A percentile compares a stretch with the other conserved stretches of the same genome.
Evolutionary conservation across 2,329 filamentous ascomycete genomes (phyloP).

Genomic region (Helotiales sp.): DNA sequence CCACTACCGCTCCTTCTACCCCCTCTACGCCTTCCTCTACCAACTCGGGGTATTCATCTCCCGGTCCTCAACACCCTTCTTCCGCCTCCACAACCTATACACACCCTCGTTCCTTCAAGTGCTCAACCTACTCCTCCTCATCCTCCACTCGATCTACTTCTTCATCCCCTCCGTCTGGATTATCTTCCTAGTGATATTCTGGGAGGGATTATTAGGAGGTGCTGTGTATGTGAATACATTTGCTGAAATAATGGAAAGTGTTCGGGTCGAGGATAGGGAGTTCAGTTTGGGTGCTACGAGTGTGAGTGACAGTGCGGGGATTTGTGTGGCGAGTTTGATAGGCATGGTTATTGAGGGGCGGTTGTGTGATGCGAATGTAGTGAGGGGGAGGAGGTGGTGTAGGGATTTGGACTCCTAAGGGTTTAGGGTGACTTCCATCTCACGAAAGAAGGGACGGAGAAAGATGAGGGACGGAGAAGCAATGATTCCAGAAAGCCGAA

Average conservation of each 20-base stretch:
- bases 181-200: constrained; percentile 86
- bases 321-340: constrained; percentile 84
- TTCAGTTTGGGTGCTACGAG: constrained; percentile 90
- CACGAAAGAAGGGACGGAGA: too few species aligned
- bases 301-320: constrained; percentile 89
- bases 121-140: constrained; percentile 75
- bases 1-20: constrained; percentile 87
- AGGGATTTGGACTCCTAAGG: constrained; percentile 42
- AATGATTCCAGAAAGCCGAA: too few species aligned
- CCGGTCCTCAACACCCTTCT: constrained; percentile 85
- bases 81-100: constrained; percentile 82
- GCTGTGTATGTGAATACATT: constrained; percentile 96
- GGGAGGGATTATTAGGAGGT: constrained; percentile 91
- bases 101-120: constrained; percentile 82
- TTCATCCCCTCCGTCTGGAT: constrained; percentile 87
- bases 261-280: constrained; percentile 79
- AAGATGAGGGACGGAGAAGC: too few species aligned
- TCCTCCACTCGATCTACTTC: constrained; percentile 75
- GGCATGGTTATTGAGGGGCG: constrained; percentile 82
- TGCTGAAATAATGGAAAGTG: constrained; percentile 86
- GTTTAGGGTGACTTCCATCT: too few species aligned
- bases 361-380: constrained; percentile 84
- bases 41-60: constrained; percentile 95
- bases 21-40: constrained; percentile 92
- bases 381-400: constrained; percentile 78